Evolutionary conservation across 2,329 filamentous ascomycete genomes (phyloP), one percentile per base, ranked within the genome.

Genomic region (Aspergillus sp.): DNA sequence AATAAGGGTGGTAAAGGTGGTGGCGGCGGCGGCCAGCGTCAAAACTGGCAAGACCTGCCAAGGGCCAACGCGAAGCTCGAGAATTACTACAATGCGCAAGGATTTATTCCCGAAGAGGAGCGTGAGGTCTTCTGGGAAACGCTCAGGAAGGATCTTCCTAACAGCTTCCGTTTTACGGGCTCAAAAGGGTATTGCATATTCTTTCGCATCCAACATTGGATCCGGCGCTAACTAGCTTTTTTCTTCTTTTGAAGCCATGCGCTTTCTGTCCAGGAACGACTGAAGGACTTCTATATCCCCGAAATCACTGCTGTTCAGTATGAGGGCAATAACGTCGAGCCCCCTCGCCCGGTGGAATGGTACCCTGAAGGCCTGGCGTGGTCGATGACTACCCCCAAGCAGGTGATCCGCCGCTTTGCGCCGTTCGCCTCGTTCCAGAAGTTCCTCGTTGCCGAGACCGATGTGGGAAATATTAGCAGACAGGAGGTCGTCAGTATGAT

Each of bases 401-500:
- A 96, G 71, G 89, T 98, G 64, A 85, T 99, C 62, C 89, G 95
- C 68, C 93, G 93, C 72, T 96, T 96, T 75, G 87, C 91, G 37
- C 95, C 95, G 3, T 99, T 99, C 73, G 88, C 92, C 50, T 89
- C 90, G 27, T 98, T 99, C 78, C 95, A 99, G 75, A 96, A 96
- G 74, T 99, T 97, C 80, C 84, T 99, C 51, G 95, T 99, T 50
- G 96, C 93, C 52, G 95, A 99, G 82, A 97, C 95, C 4, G 92
- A 90, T 56, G 92, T 98, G 21, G 95, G 95, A 68, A 99, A 98
- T 75, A 98, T 99, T 69, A 96, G 90, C 76, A 87, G 95, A 68
- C 95, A 99, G 77, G 95, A 99, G 79, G 89, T 96, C 45, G 95
- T 99, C 70, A 96, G 91, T 80, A 99, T 99, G 95, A 98, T 99